phyloP scores from a whole-genome alignment of 441 rosid genomes.

The Aquilaria agallochum region DNA sequence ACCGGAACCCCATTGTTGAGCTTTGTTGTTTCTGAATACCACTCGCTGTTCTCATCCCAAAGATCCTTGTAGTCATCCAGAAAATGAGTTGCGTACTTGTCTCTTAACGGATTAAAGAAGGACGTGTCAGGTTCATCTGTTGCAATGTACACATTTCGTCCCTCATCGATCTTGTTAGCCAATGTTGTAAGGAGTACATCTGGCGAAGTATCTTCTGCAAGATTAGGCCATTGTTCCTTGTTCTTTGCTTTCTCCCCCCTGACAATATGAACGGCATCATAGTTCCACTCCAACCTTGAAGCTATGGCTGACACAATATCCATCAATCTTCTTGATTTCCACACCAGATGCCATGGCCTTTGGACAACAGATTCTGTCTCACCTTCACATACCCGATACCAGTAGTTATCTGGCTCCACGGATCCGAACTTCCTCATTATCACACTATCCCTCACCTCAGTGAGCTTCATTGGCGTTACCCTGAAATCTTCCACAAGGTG shows the following conservation, averaged over 20 bases:
- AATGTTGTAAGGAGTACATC: slow-evolving; percentile 57
- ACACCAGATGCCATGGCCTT: slow-evolving; percentile 83
- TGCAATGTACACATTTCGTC: slow-evolving; percentile 76
- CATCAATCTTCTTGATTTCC: slow-evolving; percentile 94
- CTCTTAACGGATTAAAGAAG: slow-evolving; percentile 72
- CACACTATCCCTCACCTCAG: slow-evolving; percentile 54
- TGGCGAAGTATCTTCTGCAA: slow-evolving; percentile 74
- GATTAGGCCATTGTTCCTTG: slow-evolving; percentile 86
- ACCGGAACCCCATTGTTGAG: slow-evolving; percentile 85
- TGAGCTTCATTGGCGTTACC: slow-evolving; percentile 76
- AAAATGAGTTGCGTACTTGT: slow-evolving; percentile 76
- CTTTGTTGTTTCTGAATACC: slow-evolving; percentile 80
- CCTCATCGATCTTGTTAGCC: slow-evolving; percentile 67
- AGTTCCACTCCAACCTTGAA: slow-evolving; percentile 86
- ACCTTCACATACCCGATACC: slow-evolving; percentile 95
- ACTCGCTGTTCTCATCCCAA: slow-evolving; percentile 86
- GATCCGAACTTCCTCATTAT: slow-evolving; percentile 89
- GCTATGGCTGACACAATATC: slow-evolving; percentile 76
- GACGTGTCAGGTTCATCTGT: slow-evolving; percentile 74
- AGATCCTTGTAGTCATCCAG: slow-evolving; percentile 77
- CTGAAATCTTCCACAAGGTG: slow-evolving; percentile 67
- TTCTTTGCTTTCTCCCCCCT: slow-evolving; percentile 85
- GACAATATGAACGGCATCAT: slow-evolving; percentile 74
- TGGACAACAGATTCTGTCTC: slow-evolving; percentile 76
- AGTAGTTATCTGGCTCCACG: slow-evolving; percentile 90